Base-by-base conservation (phyloP, 495 filamentous ascomycete genomes). In the Neurospora sp. region DNA sequence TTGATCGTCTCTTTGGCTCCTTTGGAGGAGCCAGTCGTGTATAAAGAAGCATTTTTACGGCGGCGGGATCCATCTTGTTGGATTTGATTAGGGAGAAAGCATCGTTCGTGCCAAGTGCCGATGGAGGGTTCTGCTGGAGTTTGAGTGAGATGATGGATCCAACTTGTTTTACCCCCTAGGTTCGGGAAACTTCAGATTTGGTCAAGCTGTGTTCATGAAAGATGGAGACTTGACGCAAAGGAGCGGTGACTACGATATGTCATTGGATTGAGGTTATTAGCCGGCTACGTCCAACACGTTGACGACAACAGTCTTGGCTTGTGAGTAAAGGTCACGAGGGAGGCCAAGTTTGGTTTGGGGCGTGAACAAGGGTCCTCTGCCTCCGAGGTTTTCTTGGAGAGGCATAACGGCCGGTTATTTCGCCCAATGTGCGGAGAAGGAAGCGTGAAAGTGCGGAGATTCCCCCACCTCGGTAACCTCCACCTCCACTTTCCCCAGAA, bases 1-100 rank as follows among this genome's bases (percentile, higher is more conserved):
- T 83, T 31, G 88, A 89, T 74, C 88, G 84, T 72, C 81, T 83
- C 80, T 90, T 90, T 41, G 88, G 88, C 74, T 83, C 82, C 77
- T 89, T 90, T 41, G 88, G 87, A 74, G 85, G 80, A 69, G 88
- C 88, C 65, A 84, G 78, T 75, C 82, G 83, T 40, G 88, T 87
- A 73, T 89, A 90, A 44, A 90, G 78, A 77, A 90, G 78, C 88
- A 89, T 90, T 61, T 68, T 78, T 39, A 38, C 37, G 37, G 40
- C 12, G 37, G 53, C 53, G 53, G 68, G 40, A 69, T 41, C 37
- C 68, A 39, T 69, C 68, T 69, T 69, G 40, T 38, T 69, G 18
- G 35, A 39, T 45, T 2, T 39, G 40, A 9, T 45, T 41, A 41
- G 8, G 37, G 68, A 20, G 69, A 45, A 70, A 70, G 69, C 27